Evolutionary conservation across 1,284 basidiomycete genomes (phyloP).

Genomic region (Boletus smithii): DNA sequence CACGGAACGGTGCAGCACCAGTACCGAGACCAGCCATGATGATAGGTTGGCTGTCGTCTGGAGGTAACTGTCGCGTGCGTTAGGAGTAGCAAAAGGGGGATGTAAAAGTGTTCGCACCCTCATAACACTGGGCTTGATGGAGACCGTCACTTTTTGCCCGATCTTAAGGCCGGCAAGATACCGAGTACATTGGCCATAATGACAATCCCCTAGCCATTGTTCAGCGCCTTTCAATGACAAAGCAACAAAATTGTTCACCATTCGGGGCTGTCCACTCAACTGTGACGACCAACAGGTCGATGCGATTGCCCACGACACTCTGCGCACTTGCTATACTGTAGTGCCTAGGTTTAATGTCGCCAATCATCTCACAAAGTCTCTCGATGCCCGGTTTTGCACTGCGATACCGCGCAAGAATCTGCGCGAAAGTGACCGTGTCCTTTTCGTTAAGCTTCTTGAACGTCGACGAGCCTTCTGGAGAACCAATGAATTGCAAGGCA

Average conservation of each 20-base stretch:
- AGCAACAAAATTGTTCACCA: conserved; percentile 51
- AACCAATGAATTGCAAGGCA: conserved; percentile 89
- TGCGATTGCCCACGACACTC: conserved; percentile 89
- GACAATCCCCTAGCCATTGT: conserved; percentile 55
- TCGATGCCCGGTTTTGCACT: conserved; percentile 81
- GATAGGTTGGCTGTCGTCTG: conserved; percentile 81
- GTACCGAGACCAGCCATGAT: conserved; percentile 99
- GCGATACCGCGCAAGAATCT: conserved; percentile 78
- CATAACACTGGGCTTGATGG: conserved; percentile 99
- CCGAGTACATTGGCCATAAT: conserved; percentile 95
- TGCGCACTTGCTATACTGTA: conserved; percentile 98
- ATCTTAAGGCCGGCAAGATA: conserved; percentile 83
- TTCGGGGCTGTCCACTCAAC: conserved; percentile 90
- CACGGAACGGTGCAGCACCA: conserved; percentile 97
- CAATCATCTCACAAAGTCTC: conserved; percentile 82
- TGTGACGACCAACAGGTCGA: conserved; percentile 93
- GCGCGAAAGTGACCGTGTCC: conserved; percentile 93
- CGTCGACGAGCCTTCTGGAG: conserved; percentile 85
- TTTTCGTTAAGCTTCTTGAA: conserved; percentile 96
- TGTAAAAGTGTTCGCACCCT: conserved; percentile 56
- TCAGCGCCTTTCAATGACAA: conserved; percentile 2
- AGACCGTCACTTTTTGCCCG: conserved; percentile 95
- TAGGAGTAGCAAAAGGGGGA: background rate
- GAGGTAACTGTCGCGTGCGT: conserved; percentile 65
- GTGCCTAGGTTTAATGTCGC: conserved; percentile 95